phyloP scores from a whole-genome alignment of 2,329 filamentous ascomycete genomes.

The Pseudofabraea citricarpa region DNA sequence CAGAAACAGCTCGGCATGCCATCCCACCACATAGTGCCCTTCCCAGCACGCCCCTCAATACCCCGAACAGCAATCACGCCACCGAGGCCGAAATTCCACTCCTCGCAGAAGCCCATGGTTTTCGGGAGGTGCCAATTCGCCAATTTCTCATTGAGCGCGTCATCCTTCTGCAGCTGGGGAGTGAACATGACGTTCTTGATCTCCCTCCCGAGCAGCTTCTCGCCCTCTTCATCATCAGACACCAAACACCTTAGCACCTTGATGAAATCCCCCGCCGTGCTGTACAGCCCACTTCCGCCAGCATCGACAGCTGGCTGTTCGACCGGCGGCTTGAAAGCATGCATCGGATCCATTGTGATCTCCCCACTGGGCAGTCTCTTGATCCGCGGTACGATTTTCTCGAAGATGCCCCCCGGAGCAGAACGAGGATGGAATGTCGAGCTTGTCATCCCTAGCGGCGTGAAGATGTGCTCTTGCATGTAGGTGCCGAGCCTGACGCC shows the following conservation, averaged over 20 bases:
- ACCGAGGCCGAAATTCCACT: constrained; percentile 29
- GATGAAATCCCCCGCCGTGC: constrained; percentile 32
- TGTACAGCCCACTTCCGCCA: constrained; percentile 31
- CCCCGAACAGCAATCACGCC: constrained; percentile 30
- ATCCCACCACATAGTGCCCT: constrained; percentile 15
- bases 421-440: constrained; percentile 7
- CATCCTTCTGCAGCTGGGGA: constrained; percentile 31
- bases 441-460: constrained; percentile 6
- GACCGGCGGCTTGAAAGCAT: constrained; percentile 8
- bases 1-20: constrained; percentile 3
- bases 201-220: constrained; percentile 34
- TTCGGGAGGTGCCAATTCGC: constrained; percentile 27
- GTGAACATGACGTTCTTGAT: constrained; percentile 39
- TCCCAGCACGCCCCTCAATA: neutral
- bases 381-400: neutral
- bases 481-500: constrained; percentile 4
- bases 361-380: constrained; percentile 17
- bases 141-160: constrained; percentile 27
- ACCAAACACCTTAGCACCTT: constrained; percentile 40
- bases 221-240: constrained; percentile 37
- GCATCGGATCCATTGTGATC: constrained; percentile 29
- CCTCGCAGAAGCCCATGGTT: neutral
- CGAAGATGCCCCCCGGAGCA: neutral
- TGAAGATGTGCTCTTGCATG: constrained; percentile 7
- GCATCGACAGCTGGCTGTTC: constrained; percentile 9